Conservation (phyloP, 208 protist genomes). For the Spongospora subterranea region DNA sequence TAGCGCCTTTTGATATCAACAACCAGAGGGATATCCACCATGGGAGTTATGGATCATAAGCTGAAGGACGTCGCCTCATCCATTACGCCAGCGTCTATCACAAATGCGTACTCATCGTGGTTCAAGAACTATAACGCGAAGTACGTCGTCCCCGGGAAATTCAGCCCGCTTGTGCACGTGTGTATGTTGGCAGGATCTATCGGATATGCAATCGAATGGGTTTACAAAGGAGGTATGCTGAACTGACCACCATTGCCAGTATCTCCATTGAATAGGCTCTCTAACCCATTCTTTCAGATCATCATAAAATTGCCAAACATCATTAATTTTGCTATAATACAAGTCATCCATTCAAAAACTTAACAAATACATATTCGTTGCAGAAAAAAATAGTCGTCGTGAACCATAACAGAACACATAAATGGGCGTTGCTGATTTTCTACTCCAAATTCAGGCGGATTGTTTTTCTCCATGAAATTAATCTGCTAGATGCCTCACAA, state of each 20-base stretch:
- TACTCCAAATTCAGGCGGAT: no score
- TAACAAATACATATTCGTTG: no score
- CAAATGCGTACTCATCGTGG: background rate
- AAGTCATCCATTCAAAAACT: no score
- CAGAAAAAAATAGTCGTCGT: no score
- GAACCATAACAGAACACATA: no score
- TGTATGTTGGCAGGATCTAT: background rate
- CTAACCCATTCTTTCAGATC: conserved; percentile 7
- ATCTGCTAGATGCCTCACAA: no score
- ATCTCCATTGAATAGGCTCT: no score
- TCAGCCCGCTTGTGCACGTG: conserved; percentile 13
- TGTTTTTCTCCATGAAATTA: no score
- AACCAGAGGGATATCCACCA: no score
- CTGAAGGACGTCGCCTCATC: background rate
- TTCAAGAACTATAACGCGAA: background rate
- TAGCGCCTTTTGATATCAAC: no score
- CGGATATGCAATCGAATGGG: conserved; percentile 23
- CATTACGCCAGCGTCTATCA: background rate
- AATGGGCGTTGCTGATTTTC: no score
- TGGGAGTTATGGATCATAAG: background rate
- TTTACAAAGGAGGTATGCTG: conserved; percentile 27
- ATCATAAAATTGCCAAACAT: conserved; percentile 35
- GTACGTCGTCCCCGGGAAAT: background rate
- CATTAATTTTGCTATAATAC: conserved; percentile 25
- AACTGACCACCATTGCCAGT: background rate